Percentiles rank a stretch among this genome's conserved stretches.
These are phyloP conservation scores for Effrenium voratum DNA, from an alignment of 73 alveolate genomes.

Conservation along the genomic window DNA sequence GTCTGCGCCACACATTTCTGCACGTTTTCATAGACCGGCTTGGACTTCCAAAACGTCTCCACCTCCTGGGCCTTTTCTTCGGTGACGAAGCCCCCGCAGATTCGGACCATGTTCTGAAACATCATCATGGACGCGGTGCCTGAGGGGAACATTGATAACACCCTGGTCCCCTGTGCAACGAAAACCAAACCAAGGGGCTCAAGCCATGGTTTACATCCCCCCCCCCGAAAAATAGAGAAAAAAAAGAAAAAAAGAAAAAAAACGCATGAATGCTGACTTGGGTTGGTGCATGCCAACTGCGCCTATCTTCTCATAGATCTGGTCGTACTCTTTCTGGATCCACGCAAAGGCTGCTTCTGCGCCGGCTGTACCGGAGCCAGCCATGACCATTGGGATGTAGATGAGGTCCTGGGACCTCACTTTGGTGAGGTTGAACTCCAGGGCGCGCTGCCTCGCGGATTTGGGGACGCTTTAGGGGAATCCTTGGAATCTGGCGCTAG, in stretches of 20 bases:
- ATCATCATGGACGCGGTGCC: constrained; percentile 9
- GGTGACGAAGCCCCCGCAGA: constrained; percentile 73
- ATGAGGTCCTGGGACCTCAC: constrained; percentile 69
- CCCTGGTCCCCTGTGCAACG: too few relatives aligned
- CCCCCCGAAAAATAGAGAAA: too few relatives aligned
- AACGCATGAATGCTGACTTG: too few relatives aligned
- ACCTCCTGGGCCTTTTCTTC: constrained; percentile 69
- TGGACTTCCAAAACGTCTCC: constrained; percentile 48
- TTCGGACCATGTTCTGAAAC: constrained; percentile 73
- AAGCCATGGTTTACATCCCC: too few relatives aligned
- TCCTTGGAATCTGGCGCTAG: too few relatives aligned
- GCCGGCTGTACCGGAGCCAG: constrained; percentile 26
- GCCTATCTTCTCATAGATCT: constrained; percentile 45
- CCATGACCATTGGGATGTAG: constrained; percentile 87
- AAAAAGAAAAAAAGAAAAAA: too few relatives aligned
- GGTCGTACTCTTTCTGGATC: constrained; percentile 64
- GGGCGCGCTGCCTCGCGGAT: constrained; percentile 19
- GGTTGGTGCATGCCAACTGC: too few relatives aligned
- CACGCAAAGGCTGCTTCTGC: constrained; percentile 55
- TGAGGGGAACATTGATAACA: too few relatives aligned
- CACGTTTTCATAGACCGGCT: constrained; percentile 43
- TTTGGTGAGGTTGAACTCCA: constrained; percentile 46
- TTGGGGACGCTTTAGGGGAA: too few relatives aligned
- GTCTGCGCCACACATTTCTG: constrained; percentile 90
- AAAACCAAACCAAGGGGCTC: too few relatives aligned